Base-by-base conservation (phyloP, 768 basidiomycete genomes). In the Kwoniella sp. region DNA sequence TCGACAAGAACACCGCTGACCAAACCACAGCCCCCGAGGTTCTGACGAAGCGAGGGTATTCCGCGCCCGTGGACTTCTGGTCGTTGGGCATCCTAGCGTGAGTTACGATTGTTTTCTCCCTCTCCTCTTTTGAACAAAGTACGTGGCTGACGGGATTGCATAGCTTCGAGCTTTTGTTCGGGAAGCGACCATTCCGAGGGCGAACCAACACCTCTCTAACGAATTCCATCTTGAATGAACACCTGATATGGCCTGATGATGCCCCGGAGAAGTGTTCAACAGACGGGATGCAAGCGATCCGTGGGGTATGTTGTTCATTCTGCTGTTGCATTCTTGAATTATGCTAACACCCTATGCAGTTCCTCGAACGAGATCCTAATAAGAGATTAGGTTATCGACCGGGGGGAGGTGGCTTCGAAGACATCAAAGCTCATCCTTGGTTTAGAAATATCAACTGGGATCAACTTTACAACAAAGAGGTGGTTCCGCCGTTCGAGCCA, bases 41-140 rank as follows among this genome's bases (percentile, higher is more conserved):
- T 50, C 83, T 99, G 46, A 83, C 87, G 49, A 96, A 96, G 80
- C 88, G 90, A 65, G 95, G 95, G 17, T 99, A 99, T 80, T 92
- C 91, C 2, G 92, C 88, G 73, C 87, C 88, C 33, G 91, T 96
- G 70, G 93, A 97, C 79, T 96, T 92, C 90, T 97, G 93, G 93
- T 94, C 92, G 21, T 85, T 97, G 0, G 93, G 93, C 19, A 90
- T 97, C 58, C 90, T 92, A 79, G 88, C 90, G 52, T 95, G 49
- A 64, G 77, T 67, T 8, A 25, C 24, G 8, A 26, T 15, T 22
- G 15, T 21, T 13, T 12, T 10, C n/a, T n/a, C n/a, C n/a, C n/a
- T n/a, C n/a, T n/a, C n/a, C n/a, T n/a, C n/a, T n/a, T n/a, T n/a
- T n/a, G n/a, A n/a, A 6, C n/a, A 30, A 50, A 55, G 60, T 25